phyloP scores from a whole-genome alignment of 176 grass and related monocot species.

The Raddia distichophylla region DNA sequence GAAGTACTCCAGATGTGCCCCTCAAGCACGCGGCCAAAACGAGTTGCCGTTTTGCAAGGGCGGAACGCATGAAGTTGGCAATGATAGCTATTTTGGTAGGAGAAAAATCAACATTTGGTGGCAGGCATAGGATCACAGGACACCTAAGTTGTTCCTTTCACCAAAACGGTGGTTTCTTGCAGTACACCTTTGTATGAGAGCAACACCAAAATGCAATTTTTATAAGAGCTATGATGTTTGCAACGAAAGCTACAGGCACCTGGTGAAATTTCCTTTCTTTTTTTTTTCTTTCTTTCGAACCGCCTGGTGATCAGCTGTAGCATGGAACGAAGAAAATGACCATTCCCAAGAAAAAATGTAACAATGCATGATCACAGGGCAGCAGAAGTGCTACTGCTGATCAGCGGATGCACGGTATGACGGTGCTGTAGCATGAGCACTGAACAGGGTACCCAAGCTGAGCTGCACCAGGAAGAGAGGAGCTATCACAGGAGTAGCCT shows the following conservation, averaged over 20 bases:
- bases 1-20: not conserved
- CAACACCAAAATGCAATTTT: not conserved
- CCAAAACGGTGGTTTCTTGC: no score
- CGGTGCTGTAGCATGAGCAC: not conserved
- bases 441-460: not conserved
- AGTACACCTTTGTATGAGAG: not conserved
- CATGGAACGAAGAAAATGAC: not conserved
- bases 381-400: not conserved
- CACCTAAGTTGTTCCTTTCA: not conserved
- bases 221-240: not conserved
- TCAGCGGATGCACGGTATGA: not conserved
- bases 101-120: not conserved
- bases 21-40: not conserved
- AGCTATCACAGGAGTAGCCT: not conserved
- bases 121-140: not conserved
- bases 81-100: not conserved
- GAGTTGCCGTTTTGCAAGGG: not conserved
- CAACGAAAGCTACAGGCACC: not conserved
- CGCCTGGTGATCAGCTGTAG: no score
- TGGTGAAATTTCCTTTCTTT: not conserved
- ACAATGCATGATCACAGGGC: not conserved
- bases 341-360: slow-evolving; percentile 6
- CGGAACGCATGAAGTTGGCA: not conserved
- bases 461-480: not conserved
- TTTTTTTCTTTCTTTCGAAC: no score